Evolutionary conservation across 805 yeast species (phyloP), one percentile per base, ranked within the genome.

Genomic region (Candida methanosorbosa): DNA sequence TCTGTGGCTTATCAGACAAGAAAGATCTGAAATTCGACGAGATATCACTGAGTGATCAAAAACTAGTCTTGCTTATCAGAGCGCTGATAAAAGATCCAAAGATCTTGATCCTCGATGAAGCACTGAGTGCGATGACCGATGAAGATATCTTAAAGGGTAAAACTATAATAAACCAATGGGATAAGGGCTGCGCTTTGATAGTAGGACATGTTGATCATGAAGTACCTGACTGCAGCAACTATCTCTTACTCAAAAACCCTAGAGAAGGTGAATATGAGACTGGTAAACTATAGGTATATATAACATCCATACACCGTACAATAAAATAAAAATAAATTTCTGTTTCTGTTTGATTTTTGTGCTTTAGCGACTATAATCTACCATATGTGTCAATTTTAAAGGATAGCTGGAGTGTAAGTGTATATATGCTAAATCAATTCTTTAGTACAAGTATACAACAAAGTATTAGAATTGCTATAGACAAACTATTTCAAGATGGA

Each of bases 151-250:
- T 63, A 27, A 64, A 60, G 32, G 81, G 86, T 36, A 77, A 77
- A 44, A 60, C 62, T 22, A 45, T 76, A 6, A 54, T 75, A 13
- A 59, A 70, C 25, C 49, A 61, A 32, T 77, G 78, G 71, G 68
- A 72, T 2, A 43, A 42, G 15, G 83, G 94, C 0, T 78, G 95
- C 0, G 76, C 79, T 3, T 66, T 90, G 24, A 66, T 81, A 0
- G 81, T 92, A 18, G 95, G 95, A 0, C 98, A 90, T 54, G 69
- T 86, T 20, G 75, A 70, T 18, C 72, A 78, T 53, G 98, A 90
- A 52, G 71, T 90, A 9, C 90, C 95, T 0, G 49, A 56, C 4
- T 81, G 87, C 47, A 79, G 84, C 32, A 66, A 68, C 35, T 70
- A 50, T 40, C 48, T 71, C 28, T 43, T 54, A 15, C 55, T 72